A percentile compares a stretch with the other conserved stretches of the same genome.
phyloP scores from a whole-genome alignment of 306 rosid genomes.

The Sechiopsis laciniata region DNA sequence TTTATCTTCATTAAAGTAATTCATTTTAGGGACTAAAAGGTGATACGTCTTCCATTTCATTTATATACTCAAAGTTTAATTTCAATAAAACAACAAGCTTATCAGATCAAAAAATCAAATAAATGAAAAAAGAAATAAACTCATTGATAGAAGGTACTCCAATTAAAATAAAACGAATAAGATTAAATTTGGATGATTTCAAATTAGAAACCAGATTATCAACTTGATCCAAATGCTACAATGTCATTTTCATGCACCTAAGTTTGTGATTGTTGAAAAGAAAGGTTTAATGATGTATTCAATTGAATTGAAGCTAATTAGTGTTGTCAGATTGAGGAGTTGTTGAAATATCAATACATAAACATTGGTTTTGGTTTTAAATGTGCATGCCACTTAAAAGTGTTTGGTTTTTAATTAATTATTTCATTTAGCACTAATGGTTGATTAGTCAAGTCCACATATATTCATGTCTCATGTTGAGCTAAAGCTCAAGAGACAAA shows the following conservation, averaged over 20 bases:
- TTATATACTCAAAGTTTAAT: not conserved
- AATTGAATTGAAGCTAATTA: conserved; percentile 7
- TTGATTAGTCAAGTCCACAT: conserved; percentile 1
- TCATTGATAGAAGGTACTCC: too few relatives aligned
- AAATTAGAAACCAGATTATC: not conserved
- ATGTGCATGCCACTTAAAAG: not conserved
- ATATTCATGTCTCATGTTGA: not conserved
- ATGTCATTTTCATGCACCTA: not conserved
- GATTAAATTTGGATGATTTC: not conserved
- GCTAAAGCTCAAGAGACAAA: conserved; percentile 5
- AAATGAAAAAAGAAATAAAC: too few relatives aligned
- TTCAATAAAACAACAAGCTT: not conserved
- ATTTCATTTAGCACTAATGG: not conserved
- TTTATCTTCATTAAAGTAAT: not conserved
- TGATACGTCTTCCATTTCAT: not conserved
- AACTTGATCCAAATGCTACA: not conserved
- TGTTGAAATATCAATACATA: not conserved
- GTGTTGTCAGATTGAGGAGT: not conserved
- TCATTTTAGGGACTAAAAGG: not conserved
- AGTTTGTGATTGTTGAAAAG: conserved; percentile 4
- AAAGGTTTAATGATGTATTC: not conserved
- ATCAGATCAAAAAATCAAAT: too few relatives aligned
- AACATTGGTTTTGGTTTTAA: conserved; percentile 2
- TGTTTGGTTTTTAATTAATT: not conserved
- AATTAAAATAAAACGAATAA: not conserved